Conservation (phyloP, 2,329 filamentous ascomycete species). For the Epichloe gansuensis region DNA sequence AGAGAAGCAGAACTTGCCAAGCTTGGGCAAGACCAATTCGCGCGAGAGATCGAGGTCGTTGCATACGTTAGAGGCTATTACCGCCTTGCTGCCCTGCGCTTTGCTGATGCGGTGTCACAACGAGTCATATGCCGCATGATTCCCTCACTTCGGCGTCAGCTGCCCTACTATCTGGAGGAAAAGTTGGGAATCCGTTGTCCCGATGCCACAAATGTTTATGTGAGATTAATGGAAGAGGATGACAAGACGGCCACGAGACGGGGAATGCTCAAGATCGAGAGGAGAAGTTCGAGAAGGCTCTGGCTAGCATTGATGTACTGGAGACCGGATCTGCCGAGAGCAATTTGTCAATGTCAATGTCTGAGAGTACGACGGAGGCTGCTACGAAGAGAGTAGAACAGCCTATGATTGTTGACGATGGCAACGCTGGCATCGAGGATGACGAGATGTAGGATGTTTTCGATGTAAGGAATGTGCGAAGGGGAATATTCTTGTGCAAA, state of each 20-base stretch:
- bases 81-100: constrained; percentile 49
- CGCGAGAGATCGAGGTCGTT: constrained; percentile 48
- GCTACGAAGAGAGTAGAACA: constrained; percentile 6
- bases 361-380: constrained; percentile 11
- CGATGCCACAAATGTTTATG: constrained; percentile 21
- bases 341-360: constrained; percentile 2
- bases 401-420: neutral
- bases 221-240: constrained; percentile 38
- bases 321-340: constrained; percentile 20
- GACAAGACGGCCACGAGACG: constrained; percentile 28
- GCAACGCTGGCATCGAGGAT: neutral
- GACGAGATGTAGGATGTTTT: neutral
- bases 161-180: constrained; percentile 31
- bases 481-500: neutral
- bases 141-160: constrained; percentile 27
- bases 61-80: constrained; percentile 59
- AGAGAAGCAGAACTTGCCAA: constrained; percentile 31
- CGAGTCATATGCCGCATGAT: constrained; percentile 37
- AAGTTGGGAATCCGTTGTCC: constrained; percentile 28
- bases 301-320: constrained; percentile 32
- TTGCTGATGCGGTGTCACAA: constrained; percentile 44
- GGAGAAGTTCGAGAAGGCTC: constrained; percentile 34
- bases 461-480: no score
- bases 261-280: constrained; percentile 29
- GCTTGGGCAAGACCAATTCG: constrained; percentile 46